Base-by-base conservation (phyloP, 2,329 filamentous ascomycete genomes). In the Neopestalotiopsis sp. region DNA sequence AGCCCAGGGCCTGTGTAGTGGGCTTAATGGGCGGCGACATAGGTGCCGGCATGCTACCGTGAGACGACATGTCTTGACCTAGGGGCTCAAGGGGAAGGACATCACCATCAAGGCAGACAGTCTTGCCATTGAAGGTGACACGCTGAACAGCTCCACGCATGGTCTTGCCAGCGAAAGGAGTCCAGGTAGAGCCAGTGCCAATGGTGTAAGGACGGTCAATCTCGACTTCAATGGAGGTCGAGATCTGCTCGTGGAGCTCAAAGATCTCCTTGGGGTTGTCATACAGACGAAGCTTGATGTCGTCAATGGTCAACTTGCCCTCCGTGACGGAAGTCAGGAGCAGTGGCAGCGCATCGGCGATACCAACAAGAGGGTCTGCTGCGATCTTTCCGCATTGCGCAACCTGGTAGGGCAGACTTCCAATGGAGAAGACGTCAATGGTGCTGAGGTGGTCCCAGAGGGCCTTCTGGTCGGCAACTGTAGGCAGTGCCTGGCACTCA, bases 261-360 rank as follows among this genome's bases (percentile, higher is more conserved):
- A 95, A 95, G 74, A 95, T 94, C 77, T 88, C 88, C 83, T 92
- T 92, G 2, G 92, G 92, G 78, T 94, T 94, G 76, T 93, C 90
- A 78, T 94, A 92, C 61, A 95, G 86, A 57, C 91, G 89, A 67
- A 82, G 78, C 77, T 89, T 91, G 78, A 95, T 87, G 76, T 95
- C 92, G 40, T 94, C 91, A 45, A 94, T 81, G 3, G 90, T 93
- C 74, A 95, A 80, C 75, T 86, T 90, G 70, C 92, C 92, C 77
- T 94, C 91, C 4, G 90, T 85, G 65, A 94, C 92, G 65, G 92
- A 93, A 17, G 91, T 94, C 75, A 95, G 86, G 67, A 95, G 86
- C 38, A 95, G 84, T 56, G 93, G 92, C 68, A 95, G 84, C 53
- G 91, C 88, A 77, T 95, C 92, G 4, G 89, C 85, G 73, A 95